Conservation (phyloP, 2,329 filamentous ascomycete genomes). For the Aspergillus tanneri region DNA sequence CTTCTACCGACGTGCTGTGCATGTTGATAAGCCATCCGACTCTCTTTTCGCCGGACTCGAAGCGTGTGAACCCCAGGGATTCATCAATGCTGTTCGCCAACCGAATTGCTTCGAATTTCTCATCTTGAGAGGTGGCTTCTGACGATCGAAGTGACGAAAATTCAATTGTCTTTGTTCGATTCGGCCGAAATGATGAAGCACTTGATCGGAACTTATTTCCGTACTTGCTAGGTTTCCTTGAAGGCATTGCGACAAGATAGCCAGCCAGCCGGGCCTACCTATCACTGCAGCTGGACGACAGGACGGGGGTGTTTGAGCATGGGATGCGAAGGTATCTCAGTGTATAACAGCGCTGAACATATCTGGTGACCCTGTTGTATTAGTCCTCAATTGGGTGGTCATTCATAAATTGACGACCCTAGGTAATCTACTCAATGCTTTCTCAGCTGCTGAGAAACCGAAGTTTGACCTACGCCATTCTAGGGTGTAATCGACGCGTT, state of each 20-base stretch:
- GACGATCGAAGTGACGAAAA: slow-evolving; percentile 69
- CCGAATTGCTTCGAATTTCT: slow-evolving; percentile 81
- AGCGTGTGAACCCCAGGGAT: slow-evolving; percentile 87
- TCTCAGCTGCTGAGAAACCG: slow-evolving; percentile 15
- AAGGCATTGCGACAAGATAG: slow-evolving; percentile 44
- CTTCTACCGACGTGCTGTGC: slow-evolving; percentile 81
- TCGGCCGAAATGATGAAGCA: slow-evolving; percentile 47
- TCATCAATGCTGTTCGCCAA: slow-evolving; percentile 91
- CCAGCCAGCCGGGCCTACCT: slow-evolving; percentile 24
- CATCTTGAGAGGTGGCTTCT: slow-evolving; percentile 87
- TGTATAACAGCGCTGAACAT: slow-evolving; percentile 13
- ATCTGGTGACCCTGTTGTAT: slow-evolving; percentile 7
- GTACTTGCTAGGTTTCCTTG: slow-evolving; percentile 61
- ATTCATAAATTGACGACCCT: slow-evolving; percentile 9
- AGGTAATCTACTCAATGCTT: slow-evolving; percentile 13
- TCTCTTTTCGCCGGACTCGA: slow-evolving; percentile 81
- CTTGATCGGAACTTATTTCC: slow-evolving; percentile 55
- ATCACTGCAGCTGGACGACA: slow-evolving; percentile 21
- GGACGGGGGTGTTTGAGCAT: slow-evolving; percentile 24
- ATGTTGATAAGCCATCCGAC: slow-evolving; percentile 95
- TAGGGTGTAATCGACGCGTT: slow-evolving; percentile 29
- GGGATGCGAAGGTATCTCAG: slow-evolving; percentile 16
- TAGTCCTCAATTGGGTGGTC: neutral
- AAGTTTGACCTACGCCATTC: slow-evolving; percentile 17
- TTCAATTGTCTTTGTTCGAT: slow-evolving; percentile 73